These are phyloP conservation scores for Tetracentron sinense DNA, from an alignment of 164 flowering plant genomes.

Conservation along the genomic window DNA sequence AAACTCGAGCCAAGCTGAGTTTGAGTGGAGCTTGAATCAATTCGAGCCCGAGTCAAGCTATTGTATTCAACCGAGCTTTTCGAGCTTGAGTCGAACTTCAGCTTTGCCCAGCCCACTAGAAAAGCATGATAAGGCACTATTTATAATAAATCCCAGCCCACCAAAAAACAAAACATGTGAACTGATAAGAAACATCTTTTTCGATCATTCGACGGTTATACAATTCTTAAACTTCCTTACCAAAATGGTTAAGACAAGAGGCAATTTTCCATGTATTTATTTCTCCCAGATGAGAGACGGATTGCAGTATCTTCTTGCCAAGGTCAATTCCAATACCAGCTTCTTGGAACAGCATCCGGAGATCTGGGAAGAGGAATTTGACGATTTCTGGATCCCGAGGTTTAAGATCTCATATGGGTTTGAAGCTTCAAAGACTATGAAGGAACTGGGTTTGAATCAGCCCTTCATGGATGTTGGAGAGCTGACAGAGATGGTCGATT, in stretches of 20 bases:
- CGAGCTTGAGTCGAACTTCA: too few species aligned
- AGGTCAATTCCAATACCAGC: background rate
- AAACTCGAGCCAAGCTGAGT: too few species aligned
- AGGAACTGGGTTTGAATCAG: slow-evolving; percentile 10
- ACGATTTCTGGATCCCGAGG: slow-evolving; percentile 17
- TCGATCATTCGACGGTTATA: background rate
- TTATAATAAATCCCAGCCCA: too few species aligned
- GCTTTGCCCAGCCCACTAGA: too few species aligned
- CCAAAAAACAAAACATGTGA: too few species aligned
- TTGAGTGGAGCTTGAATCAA: too few species aligned
- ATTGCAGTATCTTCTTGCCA: background rate
- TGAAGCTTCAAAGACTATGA: slow-evolving; percentile 12
- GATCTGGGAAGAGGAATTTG: background rate
- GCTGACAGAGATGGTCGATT: slow-evolving; percentile 8
- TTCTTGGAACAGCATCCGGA: slow-evolving; percentile 2
- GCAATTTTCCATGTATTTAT: background rate
- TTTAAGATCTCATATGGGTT: slow-evolving; percentile 21
- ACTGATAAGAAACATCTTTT: background rate
- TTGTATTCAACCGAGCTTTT: too few species aligned
- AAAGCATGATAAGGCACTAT: too few species aligned
- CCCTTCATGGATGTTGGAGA: slow-evolving; percentile 15
- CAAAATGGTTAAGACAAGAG: background rate
- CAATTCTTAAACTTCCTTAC: background rate
- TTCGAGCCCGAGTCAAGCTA: too few species aligned
- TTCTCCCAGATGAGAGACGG: background rate